A percentile compares a stretch with the other conserved stretches of the same genome.
Conservation (phyloP, 768 basidiomycete species). For the Coprinopsis sp. region DNA sequence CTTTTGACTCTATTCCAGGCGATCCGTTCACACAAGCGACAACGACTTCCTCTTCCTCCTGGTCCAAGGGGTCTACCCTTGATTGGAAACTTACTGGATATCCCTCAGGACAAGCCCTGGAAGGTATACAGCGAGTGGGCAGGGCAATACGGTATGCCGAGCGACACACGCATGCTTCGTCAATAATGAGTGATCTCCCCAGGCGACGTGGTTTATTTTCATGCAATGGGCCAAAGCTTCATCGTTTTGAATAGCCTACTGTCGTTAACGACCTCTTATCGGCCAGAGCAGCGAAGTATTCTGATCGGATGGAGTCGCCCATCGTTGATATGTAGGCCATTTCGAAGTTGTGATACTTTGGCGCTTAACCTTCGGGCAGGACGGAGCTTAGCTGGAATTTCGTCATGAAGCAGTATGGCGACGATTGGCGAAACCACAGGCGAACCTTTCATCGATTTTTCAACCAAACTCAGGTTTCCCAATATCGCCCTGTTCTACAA, state of each 20-base stretch:
- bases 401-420: conserved; percentile 12
- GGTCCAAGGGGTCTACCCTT: conserved; percentile 24
- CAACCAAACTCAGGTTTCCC: conserved; percentile 18
- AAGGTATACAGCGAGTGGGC: conserved; percentile 21
- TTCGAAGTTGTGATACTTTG: no score
- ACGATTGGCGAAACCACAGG: conserved; percentile 23
- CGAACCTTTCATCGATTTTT: conserved; percentile 20
- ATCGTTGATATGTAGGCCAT: conserved; percentile 41
- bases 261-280: conserved; percentile 36
- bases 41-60: conserved; percentile 22
- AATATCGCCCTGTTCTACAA: conserved; percentile 20
- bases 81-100: conserved; percentile 22
- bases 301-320: conserved; percentile 31
- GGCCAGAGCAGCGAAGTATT: conserved; percentile 39
- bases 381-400: background rate
- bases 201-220: conserved; percentile 29
- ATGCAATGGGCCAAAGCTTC: conserved; percentile 26
- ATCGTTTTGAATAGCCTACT: conserved; percentile 33
- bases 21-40: no score
- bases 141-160: conserved; percentile 19
- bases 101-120: conserved; percentile 19
- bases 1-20: no score
- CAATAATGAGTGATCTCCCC: background rate
- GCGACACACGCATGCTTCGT: background rate
- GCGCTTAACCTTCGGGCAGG: no score